Base-by-base conservation (phyloP, 495 filamentous ascomycete species). In the Penicillium samsonianum region DNA sequence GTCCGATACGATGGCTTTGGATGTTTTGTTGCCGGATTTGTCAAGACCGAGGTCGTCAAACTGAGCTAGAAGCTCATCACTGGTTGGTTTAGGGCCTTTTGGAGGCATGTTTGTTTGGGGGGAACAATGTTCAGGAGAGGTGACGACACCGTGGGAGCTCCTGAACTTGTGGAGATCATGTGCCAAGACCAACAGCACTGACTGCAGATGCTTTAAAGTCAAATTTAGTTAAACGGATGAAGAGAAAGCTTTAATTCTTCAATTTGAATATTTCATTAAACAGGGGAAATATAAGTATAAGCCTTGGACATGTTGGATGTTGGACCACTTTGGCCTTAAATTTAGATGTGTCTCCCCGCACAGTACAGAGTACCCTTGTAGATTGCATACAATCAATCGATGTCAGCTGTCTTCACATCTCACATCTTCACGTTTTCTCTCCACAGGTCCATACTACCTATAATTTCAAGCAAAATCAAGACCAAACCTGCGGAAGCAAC, bases 1-100 rank as follows among this genome's bases (percentile, higher is more conserved):
- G 72, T 75, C 47, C 72, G 64, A 19, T 42, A 68, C 50, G 57
- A 81, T 74, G 31, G 80, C 51, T 60, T 81, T 83, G 44, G 79
- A 63, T 41, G 75, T 61, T 58, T 62, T 73, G 50, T 66, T 62
- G 33, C 58, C 59, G 12, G 65, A 37, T 43, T 57, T 59, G 42
- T 83, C 82, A 65, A 84, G 76, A 55, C 80, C 84, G 53, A 95
- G 82, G 46, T 81, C 82, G 57, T 90, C 89, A 67, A 97, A 90
- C 67, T 92, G 85, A 69, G 90, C 89, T 38, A 89, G 80, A 42
- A 96, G 80, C 69, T 95, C 90, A 63, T 95, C 90, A 64, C 86
- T 88, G 53, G 87, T 87, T 22, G 82, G 80, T 54, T 87, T 82
- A 38, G 77, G 72, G 61, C 71, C 75, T 68, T 80, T 80, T 25